These are phyloP conservation scores for Globisporangium echinulatum DNA, from an alignment of 352 stramenopile species.

Conservation along the genomic window DNA sequence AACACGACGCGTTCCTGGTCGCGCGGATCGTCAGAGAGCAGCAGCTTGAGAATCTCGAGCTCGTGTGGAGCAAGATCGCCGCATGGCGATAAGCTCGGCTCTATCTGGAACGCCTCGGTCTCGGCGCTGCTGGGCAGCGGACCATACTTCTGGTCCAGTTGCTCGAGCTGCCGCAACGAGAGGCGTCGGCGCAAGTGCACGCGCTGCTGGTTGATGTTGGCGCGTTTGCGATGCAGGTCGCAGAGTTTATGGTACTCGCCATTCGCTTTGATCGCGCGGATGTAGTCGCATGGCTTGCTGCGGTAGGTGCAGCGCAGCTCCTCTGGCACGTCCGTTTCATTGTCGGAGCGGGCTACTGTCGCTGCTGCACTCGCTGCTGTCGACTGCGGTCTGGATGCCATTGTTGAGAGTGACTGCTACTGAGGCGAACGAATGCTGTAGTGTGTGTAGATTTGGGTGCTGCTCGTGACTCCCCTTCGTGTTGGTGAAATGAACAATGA, in stretches of 20 bases:
- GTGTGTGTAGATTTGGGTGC: not conserved
- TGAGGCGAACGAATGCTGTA: not conserved
- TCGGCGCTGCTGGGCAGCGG: slow-evolving; percentile 5
- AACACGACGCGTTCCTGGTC: slow-evolving; percentile 2
- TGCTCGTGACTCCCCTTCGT: not conserved
- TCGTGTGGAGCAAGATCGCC: slow-evolving; percentile 7
- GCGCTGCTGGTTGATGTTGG: slow-evolving; percentile 19
- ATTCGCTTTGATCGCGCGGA: slow-evolving; percentile 30
- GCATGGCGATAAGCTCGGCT: slow-evolving; percentile 11
- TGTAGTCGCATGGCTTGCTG: slow-evolving; percentile 42
- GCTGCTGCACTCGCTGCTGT: not conserved
- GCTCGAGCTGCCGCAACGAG: slow-evolving; percentile 8
- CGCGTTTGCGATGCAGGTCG: slow-evolving; percentile 19
- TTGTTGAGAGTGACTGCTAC: not conserved
- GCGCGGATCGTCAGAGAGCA: slow-evolving; percentile 8
- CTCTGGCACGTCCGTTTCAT: slow-evolving; percentile 1
- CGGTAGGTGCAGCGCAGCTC: slow-evolving; percentile 22
- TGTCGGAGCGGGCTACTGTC: not conserved
- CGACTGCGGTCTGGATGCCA: not conserved
- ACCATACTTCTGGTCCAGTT: slow-evolving; percentile 14
- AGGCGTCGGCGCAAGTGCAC: slow-evolving; percentile 14
- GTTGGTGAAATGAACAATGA: slow-evolving; percentile 1
- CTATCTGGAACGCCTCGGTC: slow-evolving; percentile 5
- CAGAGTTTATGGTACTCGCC: slow-evolving; percentile 23
- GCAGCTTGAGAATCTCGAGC: slow-evolving; percentile 10